Percentiles rank a stretch among this genome's conserved stretches.
These are phyloP conservation scores for Psidium friedrichsthalianum DNA, from an alignment of 345 rosid genomes.

Conservation along the genomic window DNA sequence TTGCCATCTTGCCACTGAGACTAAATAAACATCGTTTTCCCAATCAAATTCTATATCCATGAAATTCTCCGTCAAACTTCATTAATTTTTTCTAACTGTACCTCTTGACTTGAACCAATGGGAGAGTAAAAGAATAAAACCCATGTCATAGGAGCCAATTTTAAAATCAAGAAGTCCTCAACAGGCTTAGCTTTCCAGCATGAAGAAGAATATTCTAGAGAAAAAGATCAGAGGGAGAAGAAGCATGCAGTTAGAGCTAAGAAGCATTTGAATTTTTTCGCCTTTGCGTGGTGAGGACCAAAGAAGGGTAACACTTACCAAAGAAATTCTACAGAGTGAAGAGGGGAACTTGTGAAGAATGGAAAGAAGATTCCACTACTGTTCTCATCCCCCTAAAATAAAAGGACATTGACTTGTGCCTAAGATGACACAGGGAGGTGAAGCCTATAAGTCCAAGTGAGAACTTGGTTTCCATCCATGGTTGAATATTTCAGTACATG, in stretches of 20 bases:
- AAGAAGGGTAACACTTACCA: not conserved
- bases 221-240: not conserved
- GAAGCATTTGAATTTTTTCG: not conserved
- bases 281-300: not conserved
- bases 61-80: not conserved
- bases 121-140: not conserved
- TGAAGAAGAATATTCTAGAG: not conserved
- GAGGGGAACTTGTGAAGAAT: not conserved
- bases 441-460: not conserved
- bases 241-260: not conserved
- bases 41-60: not conserved
- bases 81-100: not conserved
- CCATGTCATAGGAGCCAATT: not conserved
- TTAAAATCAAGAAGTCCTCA: not conserved
- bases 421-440: not conserved
- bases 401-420: not conserved
- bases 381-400: not conserved
- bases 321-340: not conserved
- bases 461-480: not conserved
- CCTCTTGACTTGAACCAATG: not conserved
- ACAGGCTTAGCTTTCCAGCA: not conserved
- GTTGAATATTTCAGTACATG: not conserved
- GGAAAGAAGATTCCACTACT: not conserved
- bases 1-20: not conserved
- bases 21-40: not conserved